Evolutionary conservation across 2,329 filamentous ascomycete species (phyloP).

Genomic region (Paecilomyces niveus): DNA sequence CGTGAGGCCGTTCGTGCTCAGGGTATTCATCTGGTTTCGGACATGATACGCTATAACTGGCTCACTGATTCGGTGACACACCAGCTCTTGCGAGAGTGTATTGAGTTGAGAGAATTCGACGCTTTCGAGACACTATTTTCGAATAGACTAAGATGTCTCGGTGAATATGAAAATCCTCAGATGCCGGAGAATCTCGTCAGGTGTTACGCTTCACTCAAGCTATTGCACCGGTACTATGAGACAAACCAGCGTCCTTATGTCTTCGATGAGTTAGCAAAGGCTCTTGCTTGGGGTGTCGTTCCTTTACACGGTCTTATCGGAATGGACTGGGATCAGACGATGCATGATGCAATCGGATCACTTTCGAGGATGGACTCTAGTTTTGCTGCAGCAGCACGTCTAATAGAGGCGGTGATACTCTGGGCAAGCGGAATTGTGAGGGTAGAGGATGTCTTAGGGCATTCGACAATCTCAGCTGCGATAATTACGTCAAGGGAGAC

Average conservation of each 20-base stretch:
- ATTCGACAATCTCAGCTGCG: background rate
- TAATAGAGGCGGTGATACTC: slow-evolving; percentile 27
- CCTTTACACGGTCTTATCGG: slow-evolving; percentile 37
- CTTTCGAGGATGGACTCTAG: slow-evolving; percentile 27
- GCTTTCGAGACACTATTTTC: slow-evolving; percentile 29
- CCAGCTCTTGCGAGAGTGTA: slow-evolving; percentile 26
- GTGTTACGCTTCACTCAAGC: slow-evolving; percentile 20
- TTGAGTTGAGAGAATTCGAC: slow-evolving; percentile 25
- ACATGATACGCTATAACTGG: slow-evolving; percentile 29
- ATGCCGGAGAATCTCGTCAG: slow-evolving; percentile 13
- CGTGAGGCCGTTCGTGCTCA: slow-evolving; percentile 35
- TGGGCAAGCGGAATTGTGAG: slow-evolving; percentile 17
- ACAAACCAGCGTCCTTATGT: slow-evolving; percentile 19
- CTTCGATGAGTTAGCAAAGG: slow-evolving; percentile 27
- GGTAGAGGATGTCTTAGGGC: background rate
- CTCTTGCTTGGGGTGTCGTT: slow-evolving; percentile 24
- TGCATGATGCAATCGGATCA: slow-evolving; percentile 30
- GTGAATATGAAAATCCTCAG: slow-evolving; percentile 20
- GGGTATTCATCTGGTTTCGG: slow-evolving; percentile 30
- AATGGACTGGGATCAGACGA: slow-evolving; percentile 26
- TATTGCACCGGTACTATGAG: slow-evolving; percentile 24
- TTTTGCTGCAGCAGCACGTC: slow-evolving; percentile 21
- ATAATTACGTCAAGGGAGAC: slow-evolving; percentile 7
- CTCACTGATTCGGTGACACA: slow-evolving; percentile 24
- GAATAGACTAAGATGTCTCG: slow-evolving; percentile 20